These are phyloP conservation scores for Stipa capillata DNA, from an alignment of 176 grass and related monocot species.

Conservation along the genomic window DNA sequence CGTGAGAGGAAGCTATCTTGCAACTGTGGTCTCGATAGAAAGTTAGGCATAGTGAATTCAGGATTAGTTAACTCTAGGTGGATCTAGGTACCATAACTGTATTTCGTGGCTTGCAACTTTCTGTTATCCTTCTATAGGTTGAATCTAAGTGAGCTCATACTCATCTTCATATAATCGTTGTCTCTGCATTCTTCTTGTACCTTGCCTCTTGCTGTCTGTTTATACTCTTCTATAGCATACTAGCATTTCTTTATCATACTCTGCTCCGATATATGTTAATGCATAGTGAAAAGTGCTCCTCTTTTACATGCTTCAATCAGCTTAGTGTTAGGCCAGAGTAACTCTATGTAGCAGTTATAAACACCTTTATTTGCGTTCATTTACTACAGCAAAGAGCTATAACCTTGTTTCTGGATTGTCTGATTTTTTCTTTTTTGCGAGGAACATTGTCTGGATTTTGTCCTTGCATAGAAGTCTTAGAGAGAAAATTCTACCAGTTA, in stretches of 20 bases:
- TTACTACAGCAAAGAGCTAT: too few species aligned
- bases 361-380: not conserved
- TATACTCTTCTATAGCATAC: not conserved
- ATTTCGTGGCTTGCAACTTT: not conserved
- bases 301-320: not conserved
- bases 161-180: not conserved
- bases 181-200: not conserved
- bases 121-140: not conserved
- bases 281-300: not conserved
- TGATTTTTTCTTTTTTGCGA: not conserved
- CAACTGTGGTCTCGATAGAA: not conserved
- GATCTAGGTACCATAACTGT: not conserved
- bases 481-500: not conserved
- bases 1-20: not conserved
- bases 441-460: not conserved
- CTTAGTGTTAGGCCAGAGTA: not conserved
- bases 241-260: not conserved
- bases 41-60: not conserved
- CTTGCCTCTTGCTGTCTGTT: not conserved
- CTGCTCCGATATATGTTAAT: not conserved
- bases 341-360: not conserved
- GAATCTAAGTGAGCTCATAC: not conserved
- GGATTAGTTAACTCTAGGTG: conserved; percentile 4
- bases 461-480: not conserved
- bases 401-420: not conserved